Evolutionary conservation across 2,329 filamentous ascomycete genomes (phyloP).

Genomic region (Neobulgaria alba): DNA sequence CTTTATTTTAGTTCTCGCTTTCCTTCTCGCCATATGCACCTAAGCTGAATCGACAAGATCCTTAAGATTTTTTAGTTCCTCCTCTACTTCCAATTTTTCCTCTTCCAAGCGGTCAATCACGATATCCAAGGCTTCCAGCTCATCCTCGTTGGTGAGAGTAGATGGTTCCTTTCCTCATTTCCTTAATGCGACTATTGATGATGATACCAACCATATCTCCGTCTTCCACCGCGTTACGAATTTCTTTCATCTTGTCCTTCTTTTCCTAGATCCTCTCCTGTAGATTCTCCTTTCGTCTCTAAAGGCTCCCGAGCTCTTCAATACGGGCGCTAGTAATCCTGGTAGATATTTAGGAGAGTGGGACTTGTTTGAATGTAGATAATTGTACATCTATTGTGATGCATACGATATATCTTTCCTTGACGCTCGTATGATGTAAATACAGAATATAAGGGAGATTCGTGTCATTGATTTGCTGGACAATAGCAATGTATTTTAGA

Average conservation of each 20-base stretch:
- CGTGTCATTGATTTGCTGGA: no score
- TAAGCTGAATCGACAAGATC: constrained; percentile 3
- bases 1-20: constrained; percentile 2
- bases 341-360: constrained; percentile 4
- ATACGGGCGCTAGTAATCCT: constrained; percentile 6
- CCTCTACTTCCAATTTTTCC: constrained; percentile 3
- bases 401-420: no score
- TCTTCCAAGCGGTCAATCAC: constrained; percentile 8
- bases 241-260: constrained; percentile 6
- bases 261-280: constrained; percentile 6
- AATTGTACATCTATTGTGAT: no score
- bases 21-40: constrained; percentile 2
- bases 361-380: constrained; percentile 4
- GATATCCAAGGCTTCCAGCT: constrained; percentile 3
- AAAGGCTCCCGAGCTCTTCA: constrained; percentile 5
- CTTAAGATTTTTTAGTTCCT: constrained; percentile 6
- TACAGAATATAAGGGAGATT: no score
- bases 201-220: constrained; percentile 3
- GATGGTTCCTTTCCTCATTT: constrained; percentile 6
- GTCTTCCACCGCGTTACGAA: constrained; percentile 5
- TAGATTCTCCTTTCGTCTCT: constrained; percentile 3
- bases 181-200: constrained; percentile 1
- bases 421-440: no score
- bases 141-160: constrained; percentile 6
- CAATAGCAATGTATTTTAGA: no score